Conservation (phyloP, 106 monocot genomes). For the Allium cepa region DNA sequence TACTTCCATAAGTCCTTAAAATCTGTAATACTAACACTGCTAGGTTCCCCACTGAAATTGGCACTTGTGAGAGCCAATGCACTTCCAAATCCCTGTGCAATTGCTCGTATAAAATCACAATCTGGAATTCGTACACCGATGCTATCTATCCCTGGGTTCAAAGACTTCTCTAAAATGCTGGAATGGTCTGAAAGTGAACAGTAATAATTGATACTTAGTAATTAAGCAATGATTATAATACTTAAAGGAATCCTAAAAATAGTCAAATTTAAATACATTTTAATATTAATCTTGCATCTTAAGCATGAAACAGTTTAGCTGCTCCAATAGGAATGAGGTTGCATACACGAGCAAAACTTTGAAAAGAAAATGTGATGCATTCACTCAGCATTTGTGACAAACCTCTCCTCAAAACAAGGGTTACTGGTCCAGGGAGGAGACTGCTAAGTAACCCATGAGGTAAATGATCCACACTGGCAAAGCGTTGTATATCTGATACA, state of each 20-base stretch:
- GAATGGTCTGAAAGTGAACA: constrained; percentile 44
- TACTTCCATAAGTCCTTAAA: constrained; percentile 75
- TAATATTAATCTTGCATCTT: background rate
- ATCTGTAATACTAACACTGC: constrained; percentile 67
- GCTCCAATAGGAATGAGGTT: too few species aligned
- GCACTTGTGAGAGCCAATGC: constrained; percentile 96
- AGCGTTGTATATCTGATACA: constrained; percentile 80
- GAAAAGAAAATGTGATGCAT: too few species aligned
- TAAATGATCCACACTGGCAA: constrained; percentile 60
- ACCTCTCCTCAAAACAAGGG: constrained; percentile 86
- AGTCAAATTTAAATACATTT: background rate
- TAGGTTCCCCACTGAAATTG: constrained; percentile 74
- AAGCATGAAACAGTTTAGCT: background rate
- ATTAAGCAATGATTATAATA: too few species aligned
- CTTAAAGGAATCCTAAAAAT: too few species aligned
- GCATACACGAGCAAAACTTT: too few species aligned
- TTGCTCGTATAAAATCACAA: constrained; percentile 52
- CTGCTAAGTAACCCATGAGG: constrained; percentile 61
- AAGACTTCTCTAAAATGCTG: constrained; percentile 62
- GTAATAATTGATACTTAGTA: too few species aligned
- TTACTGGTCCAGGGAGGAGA: constrained; percentile 93
- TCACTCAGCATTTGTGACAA: background rate
- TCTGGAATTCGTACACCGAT: constrained; percentile 94
- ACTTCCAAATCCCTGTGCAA: constrained; percentile 68
- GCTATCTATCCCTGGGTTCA: constrained; percentile 82